These are phyloP conservation scores for Colletotrichum horii DNA, from an alignment of 2,329 filamentous ascomycete genomes.

Conservation along the genomic window DNA sequence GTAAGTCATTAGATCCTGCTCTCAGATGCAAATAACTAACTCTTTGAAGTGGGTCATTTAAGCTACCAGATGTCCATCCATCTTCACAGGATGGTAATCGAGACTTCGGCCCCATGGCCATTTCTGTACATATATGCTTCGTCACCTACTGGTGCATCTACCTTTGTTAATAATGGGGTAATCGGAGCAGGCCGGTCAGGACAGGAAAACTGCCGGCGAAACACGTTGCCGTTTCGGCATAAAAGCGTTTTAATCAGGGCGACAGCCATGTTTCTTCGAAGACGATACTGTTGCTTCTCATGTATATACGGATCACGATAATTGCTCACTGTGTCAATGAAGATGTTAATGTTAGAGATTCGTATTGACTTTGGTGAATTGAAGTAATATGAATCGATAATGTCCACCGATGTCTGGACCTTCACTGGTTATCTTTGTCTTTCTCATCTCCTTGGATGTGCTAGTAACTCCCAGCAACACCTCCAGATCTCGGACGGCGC, in stretches of 20 bases:
- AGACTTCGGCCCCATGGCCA: not conserved
- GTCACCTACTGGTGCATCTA: not conserved
- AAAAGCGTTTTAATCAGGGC: not conserved
- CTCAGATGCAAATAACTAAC: not conserved
- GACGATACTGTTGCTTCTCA: not conserved
- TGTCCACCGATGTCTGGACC: too few species aligned
- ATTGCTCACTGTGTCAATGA: not conserved
- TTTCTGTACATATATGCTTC: not conserved
- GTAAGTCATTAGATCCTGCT: constrained; percentile 29
- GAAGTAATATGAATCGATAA: not conserved
- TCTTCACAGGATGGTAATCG: not conserved
- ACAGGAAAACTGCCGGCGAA: not conserved
- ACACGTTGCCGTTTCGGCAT: not conserved
- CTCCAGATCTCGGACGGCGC: too few species aligned
- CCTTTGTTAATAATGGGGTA: not conserved
- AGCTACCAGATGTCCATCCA: not conserved
- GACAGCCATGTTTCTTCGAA: not conserved
- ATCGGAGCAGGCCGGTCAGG: not conserved
- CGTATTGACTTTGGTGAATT: accelerated
- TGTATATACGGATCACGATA: not conserved
- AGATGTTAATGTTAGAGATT: not conserved
- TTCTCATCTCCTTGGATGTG: too few species aligned
- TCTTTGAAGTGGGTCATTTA: not conserved
- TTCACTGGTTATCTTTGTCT: too few species aligned
- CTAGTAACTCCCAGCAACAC: too few species aligned